phyloP scores from a whole-genome alignment of 116 monocot species.

The Posidonia oceanica region DNA sequence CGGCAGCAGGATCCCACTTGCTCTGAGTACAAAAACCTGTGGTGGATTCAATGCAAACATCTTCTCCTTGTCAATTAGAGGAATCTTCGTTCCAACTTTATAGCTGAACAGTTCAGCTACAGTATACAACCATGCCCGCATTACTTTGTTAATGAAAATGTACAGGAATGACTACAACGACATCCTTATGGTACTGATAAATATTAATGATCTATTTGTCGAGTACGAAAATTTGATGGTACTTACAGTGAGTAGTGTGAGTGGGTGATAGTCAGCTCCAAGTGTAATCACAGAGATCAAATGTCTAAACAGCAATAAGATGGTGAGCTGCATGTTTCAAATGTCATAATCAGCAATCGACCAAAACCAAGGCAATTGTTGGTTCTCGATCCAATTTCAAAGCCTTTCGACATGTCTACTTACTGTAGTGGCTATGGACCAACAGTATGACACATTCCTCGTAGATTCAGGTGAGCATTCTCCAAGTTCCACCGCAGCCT shows the following conservation, averaged over 20 bases:
- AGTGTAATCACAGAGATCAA: constrained; percentile 9
- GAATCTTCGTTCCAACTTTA: too few relatives aligned
- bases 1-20: constrained; percentile 54
- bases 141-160: too few relatives aligned
- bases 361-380: neutral
- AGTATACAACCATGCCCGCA: too few relatives aligned
- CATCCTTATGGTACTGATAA: neutral
- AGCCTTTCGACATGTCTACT: too few relatives aligned
- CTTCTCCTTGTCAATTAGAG: neutral
- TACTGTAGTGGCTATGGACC: constrained; percentile 9
- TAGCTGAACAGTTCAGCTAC: too few relatives aligned
- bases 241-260: constrained; percentile 14
- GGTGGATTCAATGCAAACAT: neutral
- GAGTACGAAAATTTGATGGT: neutral
- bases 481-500: neutral
- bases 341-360: neutral
- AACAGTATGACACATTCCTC: constrained; percentile 8
- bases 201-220: too few relatives aligned
- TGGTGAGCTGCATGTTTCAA: constrained; percentile 13
- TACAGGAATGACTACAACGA: too few relatives aligned
- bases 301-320: constrained; percentile 12
- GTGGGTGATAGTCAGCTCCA: constrained; percentile 6
- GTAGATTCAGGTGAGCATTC: constrained; percentile 13
- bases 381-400: neutral
- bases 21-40: constrained; percentile 50